Percentiles rank a stretch among this genome's conserved stretches.
Conservation (phyloP, 257 asterid species). For the Schizonepeta tenuifolia region DNA sequence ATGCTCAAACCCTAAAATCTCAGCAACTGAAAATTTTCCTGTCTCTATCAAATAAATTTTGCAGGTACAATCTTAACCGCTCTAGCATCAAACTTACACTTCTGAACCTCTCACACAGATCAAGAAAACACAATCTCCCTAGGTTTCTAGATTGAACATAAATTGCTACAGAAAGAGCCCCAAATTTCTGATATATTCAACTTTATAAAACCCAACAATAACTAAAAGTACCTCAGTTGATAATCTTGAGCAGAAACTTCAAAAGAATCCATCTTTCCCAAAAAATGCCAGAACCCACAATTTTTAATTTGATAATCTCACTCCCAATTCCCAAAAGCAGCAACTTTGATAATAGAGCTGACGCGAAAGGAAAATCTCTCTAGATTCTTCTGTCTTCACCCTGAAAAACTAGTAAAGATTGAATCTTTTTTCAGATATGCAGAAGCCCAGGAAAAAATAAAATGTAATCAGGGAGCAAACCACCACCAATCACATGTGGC, state of each 20-base stretch:
- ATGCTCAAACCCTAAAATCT: constrained; percentile 28
- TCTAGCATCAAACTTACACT: constrained; percentile 17
- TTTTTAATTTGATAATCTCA: constrained; percentile 24
- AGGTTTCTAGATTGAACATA: neutral
- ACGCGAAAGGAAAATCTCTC: constrained; percentile 26
- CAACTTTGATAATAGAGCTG: constrained; percentile 27
- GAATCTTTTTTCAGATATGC: constrained; percentile 26
- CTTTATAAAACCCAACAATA: constrained; percentile 15
- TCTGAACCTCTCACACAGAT: constrained; percentile 24
- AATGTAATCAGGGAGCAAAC: constrained; percentile 35
- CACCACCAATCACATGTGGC: constrained; percentile 37
- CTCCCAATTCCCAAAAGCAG: constrained; percentile 28
- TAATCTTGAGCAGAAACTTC: constrained; percentile 24
- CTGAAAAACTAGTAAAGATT: constrained; percentile 29
- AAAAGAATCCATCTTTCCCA: constrained; percentile 18
- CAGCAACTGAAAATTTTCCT: constrained; percentile 31
- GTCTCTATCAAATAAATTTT: constrained; percentile 35
- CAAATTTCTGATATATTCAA: constrained; percentile 21
- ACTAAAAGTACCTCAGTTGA: constrained; percentile 32
- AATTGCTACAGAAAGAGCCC: constrained; percentile 17
- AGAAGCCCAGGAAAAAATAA: constrained; percentile 34
- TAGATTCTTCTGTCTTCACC: constrained; percentile 28
- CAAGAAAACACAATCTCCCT: constrained; percentile 1
- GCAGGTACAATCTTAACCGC: constrained; percentile 14
- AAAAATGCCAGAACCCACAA: constrained; percentile 34